These are phyloP conservation scores for Phymatotrichopsis omnivora DNA, from an alignment of 2,329 filamentous ascomycete species.

Conservation along the genomic window DNA sequence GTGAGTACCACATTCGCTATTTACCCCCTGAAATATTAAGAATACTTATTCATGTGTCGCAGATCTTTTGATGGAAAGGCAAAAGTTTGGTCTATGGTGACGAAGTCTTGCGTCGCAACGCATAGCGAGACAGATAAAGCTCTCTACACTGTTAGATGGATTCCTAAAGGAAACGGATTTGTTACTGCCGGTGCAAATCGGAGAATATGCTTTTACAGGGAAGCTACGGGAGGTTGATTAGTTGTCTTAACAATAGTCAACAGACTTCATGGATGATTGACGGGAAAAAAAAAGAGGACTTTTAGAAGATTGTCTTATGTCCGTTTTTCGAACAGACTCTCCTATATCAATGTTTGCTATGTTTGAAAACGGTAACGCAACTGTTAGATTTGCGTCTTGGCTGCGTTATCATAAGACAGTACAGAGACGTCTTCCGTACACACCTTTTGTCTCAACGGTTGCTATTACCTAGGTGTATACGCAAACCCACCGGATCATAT, in stretches of 20 bases:
- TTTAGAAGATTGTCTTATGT: no score
- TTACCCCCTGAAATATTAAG: background rate
- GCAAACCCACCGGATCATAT: no score
- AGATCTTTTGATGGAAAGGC: slow-evolving; percentile 82
- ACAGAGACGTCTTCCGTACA: no score
- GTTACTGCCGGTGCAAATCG: slow-evolving; percentile 66
- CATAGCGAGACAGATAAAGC: slow-evolving; percentile 82
- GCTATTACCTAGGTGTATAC: no score
- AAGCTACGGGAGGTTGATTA: slow-evolving; percentile 58
- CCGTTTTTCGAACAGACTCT: no score
- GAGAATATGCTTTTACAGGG: slow-evolving; percentile 71
- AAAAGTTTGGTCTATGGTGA: slow-evolving; percentile 90
- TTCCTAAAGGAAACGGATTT: slow-evolving; percentile 68
- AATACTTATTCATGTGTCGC: background rate
- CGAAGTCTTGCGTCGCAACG: slow-evolving; percentile 75
- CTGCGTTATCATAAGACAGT: no score
- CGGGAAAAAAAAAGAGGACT: no score
- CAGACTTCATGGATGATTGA: no score
- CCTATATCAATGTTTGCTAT: no score
- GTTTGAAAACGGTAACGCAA: no score
- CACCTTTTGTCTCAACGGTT: no score
- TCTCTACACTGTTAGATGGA: slow-evolving; percentile 75
- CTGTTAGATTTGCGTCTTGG: no score
- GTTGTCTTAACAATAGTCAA: background rate
- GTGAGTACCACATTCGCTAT: slow-evolving; percentile 36